phyloP scores from a whole-genome alignment of 129 eudicot genomes.

The Arctium lappa region DNA sequence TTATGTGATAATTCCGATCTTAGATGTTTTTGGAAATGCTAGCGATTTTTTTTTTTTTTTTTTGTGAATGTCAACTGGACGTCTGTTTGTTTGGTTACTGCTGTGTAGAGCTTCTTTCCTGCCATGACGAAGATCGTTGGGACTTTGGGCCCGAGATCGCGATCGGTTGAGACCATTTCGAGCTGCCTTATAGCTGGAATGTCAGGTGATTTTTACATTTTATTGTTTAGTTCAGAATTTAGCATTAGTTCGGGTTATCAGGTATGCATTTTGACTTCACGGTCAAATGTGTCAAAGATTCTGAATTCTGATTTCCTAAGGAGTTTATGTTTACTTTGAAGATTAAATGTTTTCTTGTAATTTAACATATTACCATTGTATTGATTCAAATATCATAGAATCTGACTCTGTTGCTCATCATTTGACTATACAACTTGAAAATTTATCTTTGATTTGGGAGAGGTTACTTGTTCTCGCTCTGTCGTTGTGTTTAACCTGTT shows the following conservation, averaged over 20 bases:
- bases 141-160: constrained; percentile 69
- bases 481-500: not conserved
- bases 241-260: not conserved
- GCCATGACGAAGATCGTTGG: constrained; percentile 87
- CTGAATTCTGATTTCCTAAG: not conserved
- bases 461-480: not conserved
- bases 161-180: constrained; percentile 69
- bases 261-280: constrained; percentile 8
- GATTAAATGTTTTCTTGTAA: not conserved
- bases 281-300: constrained; percentile 4
- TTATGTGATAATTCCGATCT: not conserved
- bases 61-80: not conserved
- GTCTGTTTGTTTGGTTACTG: constrained; percentile 4
- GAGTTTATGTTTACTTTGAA: not conserved
- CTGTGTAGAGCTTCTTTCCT: constrained; percentile 62
- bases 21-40: not conserved
- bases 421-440: not conserved
- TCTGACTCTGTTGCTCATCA: not conserved
- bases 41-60: not conserved
- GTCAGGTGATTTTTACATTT: constrained; percentile 52
- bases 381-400: not conserved
- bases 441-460: not conserved
- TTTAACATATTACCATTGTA: not conserved
- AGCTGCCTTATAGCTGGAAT: constrained; percentile 77
- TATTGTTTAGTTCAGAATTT: not conserved